Conservation (phyloP, 441 rosid species). For the Francoa sonchifolia region DNA sequence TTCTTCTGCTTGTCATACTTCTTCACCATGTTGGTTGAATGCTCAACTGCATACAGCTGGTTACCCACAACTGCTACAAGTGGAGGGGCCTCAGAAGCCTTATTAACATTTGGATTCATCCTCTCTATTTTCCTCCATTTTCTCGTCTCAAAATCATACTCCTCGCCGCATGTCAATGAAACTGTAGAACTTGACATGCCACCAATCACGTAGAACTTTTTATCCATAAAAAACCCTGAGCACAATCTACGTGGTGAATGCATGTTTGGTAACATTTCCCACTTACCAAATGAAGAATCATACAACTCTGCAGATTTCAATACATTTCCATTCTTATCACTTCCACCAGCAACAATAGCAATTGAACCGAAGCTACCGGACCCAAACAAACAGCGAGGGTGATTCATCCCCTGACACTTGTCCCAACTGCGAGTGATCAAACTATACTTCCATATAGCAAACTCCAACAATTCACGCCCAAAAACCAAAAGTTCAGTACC, state of each 20-base stretch:
- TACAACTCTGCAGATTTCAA: constrained; percentile 61
- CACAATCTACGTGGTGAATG: constrained; percentile 59
- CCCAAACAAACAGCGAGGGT: constrained; percentile 65
- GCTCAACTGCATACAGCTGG: constrained; percentile 39
- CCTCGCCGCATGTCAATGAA: constrained; percentile 67
- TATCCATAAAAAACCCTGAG: constrained; percentile 82
- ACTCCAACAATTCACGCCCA: constrained; percentile 51
- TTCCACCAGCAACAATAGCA: constrained; percentile 70
- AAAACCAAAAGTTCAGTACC: constrained; percentile 60
- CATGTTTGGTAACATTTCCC: constrained; percentile 68
- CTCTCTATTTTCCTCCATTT: constrained; percentile 59
- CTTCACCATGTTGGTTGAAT: constrained; percentile 38
- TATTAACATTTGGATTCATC: constrained; percentile 67
- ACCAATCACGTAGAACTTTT: constrained; percentile 66
- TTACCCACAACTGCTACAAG: constrained; percentile 44
- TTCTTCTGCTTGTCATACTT: constrained; percentile 34
- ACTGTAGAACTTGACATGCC: constrained; percentile 58
- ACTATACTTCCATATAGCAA: constrained; percentile 70
- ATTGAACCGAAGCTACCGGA: constrained; percentile 59
- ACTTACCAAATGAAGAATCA: constrained; percentile 49
- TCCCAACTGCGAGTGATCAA: constrained; percentile 40
- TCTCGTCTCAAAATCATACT: constrained; percentile 48
- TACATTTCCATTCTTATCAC: constrained; percentile 42
- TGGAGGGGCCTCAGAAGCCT: constrained; percentile 60
- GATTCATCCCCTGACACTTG: constrained; percentile 61